A percentile compares a stretch with the other conserved stretches of the same genome.
phyloP scores from a whole-genome alignment of 2,329 filamentous ascomycete genomes.

The Simplicillium sp. region DNA sequence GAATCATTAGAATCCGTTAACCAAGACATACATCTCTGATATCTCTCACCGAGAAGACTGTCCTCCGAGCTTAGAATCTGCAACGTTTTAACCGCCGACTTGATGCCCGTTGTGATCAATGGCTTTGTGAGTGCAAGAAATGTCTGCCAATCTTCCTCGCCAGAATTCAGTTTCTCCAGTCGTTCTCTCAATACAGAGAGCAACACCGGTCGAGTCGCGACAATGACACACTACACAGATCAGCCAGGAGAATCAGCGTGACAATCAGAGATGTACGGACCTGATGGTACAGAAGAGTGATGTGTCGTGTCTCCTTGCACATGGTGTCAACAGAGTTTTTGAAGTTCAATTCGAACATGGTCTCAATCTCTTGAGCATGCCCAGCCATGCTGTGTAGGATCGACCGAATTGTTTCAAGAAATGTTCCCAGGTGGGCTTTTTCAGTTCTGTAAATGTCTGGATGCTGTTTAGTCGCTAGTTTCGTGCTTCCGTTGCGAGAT shows the following conservation, averaged over 20 bases:
- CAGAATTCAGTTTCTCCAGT: slow-evolving; percentile 5
- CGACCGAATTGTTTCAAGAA: slow-evolving; percentile 23
- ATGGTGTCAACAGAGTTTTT: slow-evolving; percentile 23
- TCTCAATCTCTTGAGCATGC: slow-evolving; percentile 28
- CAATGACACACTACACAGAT: slow-evolving; percentile 21
- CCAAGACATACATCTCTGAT: background rate
- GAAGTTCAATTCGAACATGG: slow-evolving; percentile 21
- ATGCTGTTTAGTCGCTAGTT: background rate
- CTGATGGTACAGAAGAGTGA: slow-evolving; percentile 28
- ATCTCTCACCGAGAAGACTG: slow-evolving; percentile 20
- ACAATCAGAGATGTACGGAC: slow-evolving; percentile 8
- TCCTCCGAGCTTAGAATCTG: slow-evolving; percentile 26
- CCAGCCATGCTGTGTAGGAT: slow-evolving; percentile 25
- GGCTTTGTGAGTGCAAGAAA: slow-evolving; percentile 23
- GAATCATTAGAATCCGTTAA: accelerated
- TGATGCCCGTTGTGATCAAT: slow-evolving; percentile 28
- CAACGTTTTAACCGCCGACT: slow-evolving; percentile 27
- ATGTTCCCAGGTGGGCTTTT: slow-evolving; percentile 20
- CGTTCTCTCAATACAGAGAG: slow-evolving; percentile 23
- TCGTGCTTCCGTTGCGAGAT: too few relatives aligned
- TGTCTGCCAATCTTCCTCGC: slow-evolving; percentile 13
- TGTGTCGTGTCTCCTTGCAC: slow-evolving; percentile 24
- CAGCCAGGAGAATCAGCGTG: background rate
- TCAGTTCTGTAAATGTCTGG: slow-evolving; percentile 24
- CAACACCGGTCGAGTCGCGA: slow-evolving; percentile 26